These are phyloP conservation scores for Zopfia rhizophila DNA, from an alignment of 2,329 filamentous ascomycete species.

Conservation along the genomic window DNA sequence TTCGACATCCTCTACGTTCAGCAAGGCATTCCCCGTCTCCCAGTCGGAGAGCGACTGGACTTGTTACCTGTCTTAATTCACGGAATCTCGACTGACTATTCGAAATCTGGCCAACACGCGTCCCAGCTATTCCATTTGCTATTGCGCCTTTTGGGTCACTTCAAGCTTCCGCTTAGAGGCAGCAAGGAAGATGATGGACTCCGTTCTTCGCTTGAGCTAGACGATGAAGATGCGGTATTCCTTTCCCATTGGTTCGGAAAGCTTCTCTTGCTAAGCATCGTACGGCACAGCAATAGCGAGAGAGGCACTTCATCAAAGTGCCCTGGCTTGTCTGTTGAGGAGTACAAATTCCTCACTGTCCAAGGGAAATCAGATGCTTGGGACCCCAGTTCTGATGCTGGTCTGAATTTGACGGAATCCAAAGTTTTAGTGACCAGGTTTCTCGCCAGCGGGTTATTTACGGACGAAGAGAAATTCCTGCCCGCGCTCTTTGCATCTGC, in stretches of 20 bases:
- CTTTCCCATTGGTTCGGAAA: constrained; percentile 80
- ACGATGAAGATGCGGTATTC: constrained; percentile 76
- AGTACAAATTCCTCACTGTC: constrained; percentile 75
- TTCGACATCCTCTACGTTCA: constrained; percentile 91
- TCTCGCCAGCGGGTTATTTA: constrained; percentile 86
- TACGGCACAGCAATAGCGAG: constrained; percentile 51
- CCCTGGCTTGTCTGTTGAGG: constrained; percentile 71
- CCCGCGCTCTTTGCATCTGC: constrained; percentile 85
- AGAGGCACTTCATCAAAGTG: constrained; percentile 54
- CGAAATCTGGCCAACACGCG: constrained; percentile 64
- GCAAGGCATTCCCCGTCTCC: constrained; percentile 76
- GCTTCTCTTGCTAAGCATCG: constrained; percentile 72
- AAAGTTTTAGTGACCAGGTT: constrained; percentile 77
- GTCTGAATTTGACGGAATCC: constrained; percentile 74
- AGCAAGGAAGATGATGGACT: constrained; percentile 80
- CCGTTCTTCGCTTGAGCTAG: constrained; percentile 72
- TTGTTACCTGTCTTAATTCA: constrained; percentile 76
- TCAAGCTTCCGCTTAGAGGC: constrained; percentile 78
- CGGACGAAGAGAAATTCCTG: constrained; percentile 82
- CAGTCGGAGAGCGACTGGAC: constrained; percentile 71
- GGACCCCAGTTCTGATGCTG: constrained; percentile 68
- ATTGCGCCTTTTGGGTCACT: constrained; percentile 76
- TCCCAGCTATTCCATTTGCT: constrained; percentile 84
- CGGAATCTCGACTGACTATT: constrained; percentile 71
- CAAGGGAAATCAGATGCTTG: constrained; percentile 76